Conservation (phyloP, 345 rosid species). For the Viola odorata region DNA sequence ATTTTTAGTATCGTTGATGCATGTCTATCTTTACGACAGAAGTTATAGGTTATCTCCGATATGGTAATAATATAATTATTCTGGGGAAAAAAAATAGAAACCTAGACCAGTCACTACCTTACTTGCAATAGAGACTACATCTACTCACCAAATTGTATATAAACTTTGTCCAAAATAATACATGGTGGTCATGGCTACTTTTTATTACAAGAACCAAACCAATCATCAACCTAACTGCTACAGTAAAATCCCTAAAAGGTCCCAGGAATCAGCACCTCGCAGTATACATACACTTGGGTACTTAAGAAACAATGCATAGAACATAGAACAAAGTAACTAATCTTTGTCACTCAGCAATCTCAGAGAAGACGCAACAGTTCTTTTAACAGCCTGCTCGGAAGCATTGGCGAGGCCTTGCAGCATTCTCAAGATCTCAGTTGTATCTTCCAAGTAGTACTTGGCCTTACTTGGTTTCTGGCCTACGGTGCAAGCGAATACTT, state of each 20-base stretch:
- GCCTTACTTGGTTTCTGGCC: constrained; percentile 95
- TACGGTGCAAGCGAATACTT: constrained; percentile 86
- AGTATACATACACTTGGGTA: background rate
- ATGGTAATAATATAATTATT: too few species aligned
- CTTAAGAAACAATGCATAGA: background rate
- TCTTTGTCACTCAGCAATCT: constrained; percentile 10
- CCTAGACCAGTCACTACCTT: background rate
- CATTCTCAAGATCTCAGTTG: constrained; percentile 68
- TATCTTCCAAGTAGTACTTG: constrained; percentile 86
- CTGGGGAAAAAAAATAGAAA: too few species aligned
- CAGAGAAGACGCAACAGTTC: background rate
- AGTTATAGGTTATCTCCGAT: too few species aligned
- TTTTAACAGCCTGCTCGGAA: constrained; percentile 29
- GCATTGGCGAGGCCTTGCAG: constrained; percentile 55
- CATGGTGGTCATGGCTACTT: too few species aligned
- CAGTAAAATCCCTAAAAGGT: background rate
- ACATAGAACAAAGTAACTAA: background rate
- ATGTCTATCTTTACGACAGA: too few species aligned
- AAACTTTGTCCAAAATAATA: too few species aligned
- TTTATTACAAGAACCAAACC: background rate
- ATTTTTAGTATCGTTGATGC: too few species aligned
- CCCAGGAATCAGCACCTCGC: background rate
- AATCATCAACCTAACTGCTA: background rate
- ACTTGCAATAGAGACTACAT: background rate
- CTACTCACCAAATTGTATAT: background rate